Percentiles rank a stretch among this genome's conserved stretches.
Conservation (phyloP, 2,329 filamentous ascomycete species). For the Sporothrix brunneoviolacea region DNA sequence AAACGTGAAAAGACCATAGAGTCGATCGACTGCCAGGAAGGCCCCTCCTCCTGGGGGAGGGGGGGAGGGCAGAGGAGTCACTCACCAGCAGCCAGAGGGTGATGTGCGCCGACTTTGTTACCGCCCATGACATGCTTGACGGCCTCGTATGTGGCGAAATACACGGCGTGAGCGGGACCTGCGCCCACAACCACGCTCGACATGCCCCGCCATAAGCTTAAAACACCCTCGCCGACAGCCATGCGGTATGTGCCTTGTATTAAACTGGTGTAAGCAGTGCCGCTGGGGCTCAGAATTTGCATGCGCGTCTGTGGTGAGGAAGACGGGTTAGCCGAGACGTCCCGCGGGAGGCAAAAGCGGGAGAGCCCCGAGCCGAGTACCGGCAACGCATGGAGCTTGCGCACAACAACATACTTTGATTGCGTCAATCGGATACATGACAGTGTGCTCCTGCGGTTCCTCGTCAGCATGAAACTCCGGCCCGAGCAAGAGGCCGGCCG, state of each 20-base stretch:
- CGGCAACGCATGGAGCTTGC: not conserved
- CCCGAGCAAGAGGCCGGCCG: not conserved
- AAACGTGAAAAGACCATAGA: not conserved
- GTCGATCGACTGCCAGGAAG: too few species aligned
- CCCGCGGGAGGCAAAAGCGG: not conserved
- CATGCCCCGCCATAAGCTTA: slow-evolving; percentile 92
- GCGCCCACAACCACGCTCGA: slow-evolving; percentile 94
- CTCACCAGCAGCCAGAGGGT: slow-evolving; percentile 86
- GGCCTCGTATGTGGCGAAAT: slow-evolving; percentile 96
- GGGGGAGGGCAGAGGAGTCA: slow-evolving; percentile 9
- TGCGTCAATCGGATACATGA: slow-evolving; percentile 98
- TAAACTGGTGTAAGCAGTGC: slow-evolving; percentile 80
- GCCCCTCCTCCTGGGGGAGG: too few species aligned
- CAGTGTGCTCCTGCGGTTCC: slow-evolving; percentile 74
- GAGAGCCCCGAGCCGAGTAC: too few species aligned
- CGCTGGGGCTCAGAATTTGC: slow-evolving; percentile 85
- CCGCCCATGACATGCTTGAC: slow-evolving; percentile 96
- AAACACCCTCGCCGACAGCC: slow-evolving; percentile 77
- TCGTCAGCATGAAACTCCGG: not conserved
- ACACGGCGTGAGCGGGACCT: slow-evolving; percentile 92
- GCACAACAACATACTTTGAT: slow-evolving; percentile 65
- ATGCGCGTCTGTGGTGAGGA: slow-evolving; percentile 71
- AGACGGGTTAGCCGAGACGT: slow-evolving; percentile 17
- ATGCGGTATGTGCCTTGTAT: slow-evolving; percentile 91
- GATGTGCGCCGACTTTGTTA: slow-evolving; percentile 79